Evolutionary conservation across 192 early-diverging fungal genomes (phyloP).

Genomic region (Podila minutissima): DNA sequence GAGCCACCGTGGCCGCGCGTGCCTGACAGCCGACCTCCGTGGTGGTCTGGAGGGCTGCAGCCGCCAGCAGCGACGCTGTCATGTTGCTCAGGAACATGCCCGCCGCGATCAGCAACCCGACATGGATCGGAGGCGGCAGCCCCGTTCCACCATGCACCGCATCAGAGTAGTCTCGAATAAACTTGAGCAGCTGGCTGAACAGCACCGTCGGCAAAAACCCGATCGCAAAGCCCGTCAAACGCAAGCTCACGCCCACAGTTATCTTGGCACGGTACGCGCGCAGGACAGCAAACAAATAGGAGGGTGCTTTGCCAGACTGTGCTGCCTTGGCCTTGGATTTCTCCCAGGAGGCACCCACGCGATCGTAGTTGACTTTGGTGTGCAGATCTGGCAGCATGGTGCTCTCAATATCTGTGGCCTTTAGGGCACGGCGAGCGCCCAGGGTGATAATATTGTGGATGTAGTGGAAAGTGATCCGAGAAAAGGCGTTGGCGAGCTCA

Average conservation of each 20-base stretch:
- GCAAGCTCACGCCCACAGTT: not conserved
- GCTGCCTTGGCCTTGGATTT: not conserved
- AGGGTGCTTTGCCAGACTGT: not conserved
- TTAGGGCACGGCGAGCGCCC: slow-evolving; percentile 33
- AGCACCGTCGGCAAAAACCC: slow-evolving; percentile 18
- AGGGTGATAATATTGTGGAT: slow-evolving; percentile 15
- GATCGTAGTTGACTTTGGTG: slow-evolving; percentile 27
- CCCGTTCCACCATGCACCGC: slow-evolving; percentile 5
- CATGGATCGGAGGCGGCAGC: slow-evolving; percentile 6
- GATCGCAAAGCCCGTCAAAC: not conserved
- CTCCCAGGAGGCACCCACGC: slow-evolving; percentile 5
- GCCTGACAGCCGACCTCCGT: slow-evolving; percentile 72
- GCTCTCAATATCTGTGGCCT: slow-evolving; percentile 12
- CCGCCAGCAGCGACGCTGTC: not conserved
- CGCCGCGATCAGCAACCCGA: slow-evolving; percentile 24
- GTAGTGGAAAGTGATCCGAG: slow-evolving; percentile 14
- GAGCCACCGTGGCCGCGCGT: slow-evolving; percentile 74
- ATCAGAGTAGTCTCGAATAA: slow-evolving; percentile 26
- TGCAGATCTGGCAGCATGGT: not conserved
- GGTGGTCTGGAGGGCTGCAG: slow-evolving; percentile 7
- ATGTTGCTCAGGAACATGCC: slow-evolving; percentile 24
- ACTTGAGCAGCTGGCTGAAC: slow-evolving; percentile 30
- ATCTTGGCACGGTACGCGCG: slow-evolving; percentile 11
- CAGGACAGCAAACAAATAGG: slow-evolving; percentile 19
- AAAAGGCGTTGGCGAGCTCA: slow-evolving; percentile 27